Percentiles rank a stretch among this genome's conserved stretches.
These are phyloP conservation scores for Akanthomyces uredinophilus DNA, from an alignment of 2,329 filamentous ascomycete genomes.

Conservation along the genomic window DNA sequence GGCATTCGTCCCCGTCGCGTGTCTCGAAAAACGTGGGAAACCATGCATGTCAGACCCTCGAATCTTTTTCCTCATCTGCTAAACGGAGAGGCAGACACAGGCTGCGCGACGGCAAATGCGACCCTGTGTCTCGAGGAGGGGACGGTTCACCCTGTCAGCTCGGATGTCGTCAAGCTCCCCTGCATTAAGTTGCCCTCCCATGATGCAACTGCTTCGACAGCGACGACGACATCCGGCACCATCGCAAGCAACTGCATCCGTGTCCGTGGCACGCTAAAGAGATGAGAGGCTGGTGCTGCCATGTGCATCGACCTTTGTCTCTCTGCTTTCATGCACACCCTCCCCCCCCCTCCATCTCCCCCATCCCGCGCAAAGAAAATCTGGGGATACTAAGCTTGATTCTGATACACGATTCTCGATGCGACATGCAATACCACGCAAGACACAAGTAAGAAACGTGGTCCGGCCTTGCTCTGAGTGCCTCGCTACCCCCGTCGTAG, in stretches of 20 bases:
- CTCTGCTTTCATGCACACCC: not conserved
- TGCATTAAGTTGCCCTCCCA: not conserved
- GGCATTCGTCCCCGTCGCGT: not conserved
- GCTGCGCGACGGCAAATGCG: not conserved
- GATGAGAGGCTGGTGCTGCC: not conserved
- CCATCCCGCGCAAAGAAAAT: constrained; percentile 8
- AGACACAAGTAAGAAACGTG: not conserved
- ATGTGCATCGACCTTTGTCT: not conserved
- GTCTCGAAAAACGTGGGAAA: not conserved
- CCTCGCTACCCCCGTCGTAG: not conserved
- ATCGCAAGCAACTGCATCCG: not conserved
- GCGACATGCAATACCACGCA: not conserved
- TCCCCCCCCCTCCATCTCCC: not conserved
- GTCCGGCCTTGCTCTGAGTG: not conserved
- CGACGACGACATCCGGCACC: constrained; percentile 4
- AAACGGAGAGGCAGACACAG: not conserved
- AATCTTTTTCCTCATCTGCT: constrained; percentile 6
- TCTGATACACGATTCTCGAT: not conserved
- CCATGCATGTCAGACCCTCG: not conserved
- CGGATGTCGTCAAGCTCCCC: constrained; percentile 1
- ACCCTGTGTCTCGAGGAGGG: not conserved
- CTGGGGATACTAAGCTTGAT: constrained; percentile 4
- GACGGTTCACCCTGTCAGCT: not conserved
- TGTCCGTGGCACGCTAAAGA: not conserved
- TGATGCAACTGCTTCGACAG: not conserved